Percentiles rank a stretch among this genome's conserved stretches.
phyloP scores from a whole-genome alignment of 441 rosid species.

The Melastoma candidum region DNA sequence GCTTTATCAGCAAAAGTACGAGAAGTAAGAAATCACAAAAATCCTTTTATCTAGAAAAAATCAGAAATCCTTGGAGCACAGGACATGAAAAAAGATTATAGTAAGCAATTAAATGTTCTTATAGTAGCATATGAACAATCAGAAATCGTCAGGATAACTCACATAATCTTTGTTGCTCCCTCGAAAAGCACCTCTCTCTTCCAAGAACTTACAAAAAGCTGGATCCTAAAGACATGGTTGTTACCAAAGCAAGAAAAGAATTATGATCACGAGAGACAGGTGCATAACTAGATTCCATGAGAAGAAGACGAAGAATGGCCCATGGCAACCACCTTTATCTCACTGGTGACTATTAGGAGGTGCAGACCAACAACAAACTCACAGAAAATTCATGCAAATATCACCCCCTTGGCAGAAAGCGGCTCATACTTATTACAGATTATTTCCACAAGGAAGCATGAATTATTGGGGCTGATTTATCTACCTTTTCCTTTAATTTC shows the following conservation, averaged over 20 bases:
- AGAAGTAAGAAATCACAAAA: too few species aligned
- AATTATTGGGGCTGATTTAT: constrained; percentile 1
- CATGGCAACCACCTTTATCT: too few species aligned
- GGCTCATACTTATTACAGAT: not conserved
- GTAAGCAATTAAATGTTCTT: too few species aligned
- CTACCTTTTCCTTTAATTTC: constrained; percentile 53
- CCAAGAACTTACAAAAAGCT: constrained; percentile 44
- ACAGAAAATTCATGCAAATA: too few species aligned
- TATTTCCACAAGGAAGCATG: not conserved
- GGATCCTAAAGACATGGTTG: constrained; percentile 39
- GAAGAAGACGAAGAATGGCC: constrained; percentile 1
- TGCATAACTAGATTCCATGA: not conserved
- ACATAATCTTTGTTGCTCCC: constrained; percentile 40
- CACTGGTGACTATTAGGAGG: too few species aligned
- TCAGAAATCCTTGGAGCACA: too few species aligned
- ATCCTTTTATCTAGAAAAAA: too few species aligned
- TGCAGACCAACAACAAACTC: too few species aligned
- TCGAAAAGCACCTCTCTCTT: constrained; percentile 23
- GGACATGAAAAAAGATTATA: too few species aligned
- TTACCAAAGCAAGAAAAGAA: constrained; percentile 1
- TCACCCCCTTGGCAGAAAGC: not conserved
- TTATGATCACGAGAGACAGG: not conserved
- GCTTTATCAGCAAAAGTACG: too few species aligned
- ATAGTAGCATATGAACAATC: too few species aligned
- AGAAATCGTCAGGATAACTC: constrained; percentile 20